phyloP scores from a whole-genome alignment of 108 stramenopile genomes.

The Cyclostephanos tholiformis region DNA sequence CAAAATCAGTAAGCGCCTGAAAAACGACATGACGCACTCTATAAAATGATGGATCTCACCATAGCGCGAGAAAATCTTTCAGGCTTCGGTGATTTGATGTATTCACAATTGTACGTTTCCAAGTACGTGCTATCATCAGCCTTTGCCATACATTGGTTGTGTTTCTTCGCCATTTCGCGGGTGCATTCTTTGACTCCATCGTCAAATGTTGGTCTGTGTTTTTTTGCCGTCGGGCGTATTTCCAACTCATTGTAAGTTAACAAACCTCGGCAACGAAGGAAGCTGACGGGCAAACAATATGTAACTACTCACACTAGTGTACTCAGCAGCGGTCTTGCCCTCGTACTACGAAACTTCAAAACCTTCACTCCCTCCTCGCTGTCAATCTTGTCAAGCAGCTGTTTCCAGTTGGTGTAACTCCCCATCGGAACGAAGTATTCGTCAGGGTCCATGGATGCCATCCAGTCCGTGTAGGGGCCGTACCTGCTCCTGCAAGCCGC shows the following conservation, averaged over 20 bases:
- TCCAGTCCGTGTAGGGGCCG: slow-evolving; percentile 52
- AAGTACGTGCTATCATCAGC: slow-evolving; percentile 63
- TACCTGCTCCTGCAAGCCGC: slow-evolving; percentile 52
- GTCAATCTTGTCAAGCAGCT: slow-evolving; percentile 54
- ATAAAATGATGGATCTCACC: slow-evolving; percentile 17
- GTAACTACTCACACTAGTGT: slow-evolving; percentile 48
- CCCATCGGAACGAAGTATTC: slow-evolving; percentile 58
- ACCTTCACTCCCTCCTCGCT: slow-evolving; percentile 47
- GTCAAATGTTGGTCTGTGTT: slow-evolving; percentile 40
- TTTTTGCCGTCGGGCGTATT: not conserved
- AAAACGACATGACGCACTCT: not conserved
- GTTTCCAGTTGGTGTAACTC: slow-evolving; percentile 57
- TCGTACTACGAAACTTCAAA: slow-evolving; percentile 64
- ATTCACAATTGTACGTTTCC: slow-evolving; percentile 86
- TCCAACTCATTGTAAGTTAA: not conserved
- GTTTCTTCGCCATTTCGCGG: slow-evolving; percentile 40
- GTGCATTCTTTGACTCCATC: slow-evolving; percentile 53
- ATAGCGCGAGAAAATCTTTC: slow-evolving; percentile 67
- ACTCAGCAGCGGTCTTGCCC: slow-evolving; percentile 56
- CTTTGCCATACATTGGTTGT: slow-evolving; percentile 53
- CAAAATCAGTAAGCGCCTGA: not conserved
- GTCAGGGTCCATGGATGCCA: slow-evolving; percentile 58
- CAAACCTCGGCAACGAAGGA: not conserved
- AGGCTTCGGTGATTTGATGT: slow-evolving; percentile 65
- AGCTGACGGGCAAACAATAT: not conserved